Evolutionary conservation across 1,284 basidiomycete genomes (phyloP), one percentile per base, ranked within the genome.

Genomic region (Porodaedalea pini): DNA sequence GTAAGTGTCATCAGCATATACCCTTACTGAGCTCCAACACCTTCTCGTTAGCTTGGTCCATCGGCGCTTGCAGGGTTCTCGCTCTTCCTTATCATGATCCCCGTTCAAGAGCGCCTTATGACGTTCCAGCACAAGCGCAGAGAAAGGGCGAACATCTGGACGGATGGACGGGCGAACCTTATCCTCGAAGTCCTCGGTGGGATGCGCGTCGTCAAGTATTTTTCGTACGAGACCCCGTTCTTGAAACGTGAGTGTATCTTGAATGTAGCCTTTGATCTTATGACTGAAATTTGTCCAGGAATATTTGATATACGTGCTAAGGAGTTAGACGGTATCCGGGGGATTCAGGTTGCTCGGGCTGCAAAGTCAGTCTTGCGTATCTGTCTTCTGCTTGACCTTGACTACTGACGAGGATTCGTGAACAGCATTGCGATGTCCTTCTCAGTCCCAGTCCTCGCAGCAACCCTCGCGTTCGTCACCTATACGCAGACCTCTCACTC

Each of bases 11-110:
- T 31, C 57, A 27, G 21, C n/a, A 17, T 51, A 34, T 19, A 11
- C 17, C 54, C 41, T 17, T 52, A 49, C 2, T 5, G 21, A 47
- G 7, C 17, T 37, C 51, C 50, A 13, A 29, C 11, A 15, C 37
- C 15, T 19, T 15, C 50, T 34, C 13, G 50, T 21, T 63, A 88
- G 82, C 79, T 93, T 45, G 89, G 89, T 0, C 84, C 86, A 0
- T 86, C 86, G 0, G 88, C 88, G 0, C 74, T 93, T 4, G 86
- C 87, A 2, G 90, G 90, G 0, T 90, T 93, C 67, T 81, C 83
- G 0, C 73, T 92, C 2, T 87, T 92, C 68, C 66, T 88, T 23
- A 54, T 87, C 47, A 74, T 89, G 34, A 81, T 82, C 4, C 90
- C 90, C 0, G 67, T 91, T 2, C 88, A 92, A 70, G 78, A 85